Percentiles rank a stretch among this genome's conserved stretches.
Conservation (phyloP, 2,329 filamentous ascomycete species). For the Leptoxyphium fumago region DNA sequence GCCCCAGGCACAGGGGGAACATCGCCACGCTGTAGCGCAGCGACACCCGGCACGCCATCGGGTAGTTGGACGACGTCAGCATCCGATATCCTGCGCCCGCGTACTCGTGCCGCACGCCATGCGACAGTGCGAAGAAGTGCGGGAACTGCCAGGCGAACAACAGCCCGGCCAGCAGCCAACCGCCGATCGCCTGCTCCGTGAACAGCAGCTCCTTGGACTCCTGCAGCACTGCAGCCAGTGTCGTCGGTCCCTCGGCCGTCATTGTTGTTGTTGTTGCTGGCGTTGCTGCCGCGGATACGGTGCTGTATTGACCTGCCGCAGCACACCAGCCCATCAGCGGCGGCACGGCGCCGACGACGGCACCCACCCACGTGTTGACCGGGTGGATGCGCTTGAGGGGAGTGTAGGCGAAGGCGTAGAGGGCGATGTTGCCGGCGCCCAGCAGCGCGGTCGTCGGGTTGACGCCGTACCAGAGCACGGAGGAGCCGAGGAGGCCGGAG, state of each 20-base stretch:
- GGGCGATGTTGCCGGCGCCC: constrained; percentile 66
- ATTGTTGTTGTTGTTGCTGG: constrained; percentile 7
- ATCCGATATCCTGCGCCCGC: constrained; percentile 50
- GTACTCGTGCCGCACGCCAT: constrained; percentile 83
- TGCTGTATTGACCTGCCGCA: constrained; percentile 72
- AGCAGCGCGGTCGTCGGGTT: constrained; percentile 86
- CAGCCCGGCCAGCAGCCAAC: constrained; percentile 74
- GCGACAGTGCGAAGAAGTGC: constrained; percentile 90
- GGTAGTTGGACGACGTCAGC: constrained; percentile 79
- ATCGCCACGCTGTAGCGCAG: constrained; percentile 75
- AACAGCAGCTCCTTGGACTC: constrained; percentile 21
- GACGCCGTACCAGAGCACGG: constrained; percentile 70
- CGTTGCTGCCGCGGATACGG: constrained; percentile 13
- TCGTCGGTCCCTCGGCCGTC: background rate
- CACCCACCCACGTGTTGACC: constrained; percentile 89
- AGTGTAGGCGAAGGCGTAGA: constrained; percentile 89
- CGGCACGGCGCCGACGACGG: constrained; percentile 81
- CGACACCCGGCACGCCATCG: constrained; percentile 72
- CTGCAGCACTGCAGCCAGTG: constrained; percentile 8
- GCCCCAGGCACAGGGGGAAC: constrained; percentile 67
- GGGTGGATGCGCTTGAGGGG: constrained; percentile 77
- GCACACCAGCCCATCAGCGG: constrained; percentile 98
- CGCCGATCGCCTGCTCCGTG: constrained; percentile 39
- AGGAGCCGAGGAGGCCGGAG: constrained; percentile 54
- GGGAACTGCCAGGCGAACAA: constrained; percentile 96